Evolutionary conservation across 768 basidiomycete species (phyloP).

Genomic region (Auricularia auricula-judae): DNA sequence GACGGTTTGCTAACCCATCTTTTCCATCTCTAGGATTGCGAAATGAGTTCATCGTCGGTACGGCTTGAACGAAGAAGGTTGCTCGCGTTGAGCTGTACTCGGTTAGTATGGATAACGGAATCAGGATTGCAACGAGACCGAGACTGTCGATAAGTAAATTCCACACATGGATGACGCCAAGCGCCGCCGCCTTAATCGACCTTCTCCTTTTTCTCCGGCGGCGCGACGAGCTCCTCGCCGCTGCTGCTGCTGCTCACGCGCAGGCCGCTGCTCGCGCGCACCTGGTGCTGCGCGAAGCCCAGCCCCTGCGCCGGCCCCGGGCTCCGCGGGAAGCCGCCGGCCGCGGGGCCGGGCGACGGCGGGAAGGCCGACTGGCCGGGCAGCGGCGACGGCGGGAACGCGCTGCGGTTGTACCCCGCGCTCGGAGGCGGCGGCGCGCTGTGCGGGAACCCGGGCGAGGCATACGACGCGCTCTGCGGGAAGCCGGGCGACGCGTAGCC

Average conservation of each 20-base stretch:
- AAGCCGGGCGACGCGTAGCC: constrained; percentile 5
- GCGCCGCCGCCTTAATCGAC: not conserved
- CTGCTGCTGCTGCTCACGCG: not conserved
- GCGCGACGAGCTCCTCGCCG: not conserved
- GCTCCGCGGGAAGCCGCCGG: constrained; percentile 2
- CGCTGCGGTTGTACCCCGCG: constrained; percentile 13
- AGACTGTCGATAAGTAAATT: not conserved
- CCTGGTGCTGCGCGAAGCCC: constrained; percentile 1
- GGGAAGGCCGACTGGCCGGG: constrained; percentile 17
- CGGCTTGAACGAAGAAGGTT: too few relatives aligned
- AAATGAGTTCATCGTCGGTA: too few relatives aligned
- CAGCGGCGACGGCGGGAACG: constrained; percentile 27
- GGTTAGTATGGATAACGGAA: too few relatives aligned
- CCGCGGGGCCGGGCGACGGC: constrained; percentile 8
- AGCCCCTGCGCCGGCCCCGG: not conserved
- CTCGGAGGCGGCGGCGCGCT: not conserved
- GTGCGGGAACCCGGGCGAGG: constrained; percentile 10
- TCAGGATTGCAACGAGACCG: not conserved
- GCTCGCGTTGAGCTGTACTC: too few relatives aligned
- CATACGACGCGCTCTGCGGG: constrained; percentile 3
- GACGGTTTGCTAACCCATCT: too few relatives aligned
- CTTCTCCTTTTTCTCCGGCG: not conserved
- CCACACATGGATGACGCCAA: not conserved
- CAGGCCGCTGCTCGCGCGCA: constrained; percentile 1
- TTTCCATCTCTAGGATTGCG: too few relatives aligned